Base-by-base conservation (phyloP, 2,329 filamentous ascomycete species). In the Penicillium hesseltinei region DNA sequence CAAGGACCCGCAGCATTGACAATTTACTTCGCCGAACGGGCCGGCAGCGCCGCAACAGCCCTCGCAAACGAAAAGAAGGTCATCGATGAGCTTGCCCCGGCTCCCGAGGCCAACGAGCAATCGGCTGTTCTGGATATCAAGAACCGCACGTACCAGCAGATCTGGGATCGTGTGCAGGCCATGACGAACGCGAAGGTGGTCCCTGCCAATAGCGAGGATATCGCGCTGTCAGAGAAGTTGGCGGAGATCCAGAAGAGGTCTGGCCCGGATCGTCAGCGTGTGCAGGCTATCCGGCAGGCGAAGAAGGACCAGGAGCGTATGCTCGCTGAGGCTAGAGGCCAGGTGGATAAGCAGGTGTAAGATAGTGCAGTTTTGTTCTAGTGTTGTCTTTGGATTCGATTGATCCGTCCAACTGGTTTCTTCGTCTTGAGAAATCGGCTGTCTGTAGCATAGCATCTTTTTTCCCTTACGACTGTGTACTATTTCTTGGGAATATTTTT, bases 251-350 rank as follows among this genome's bases (percentile, higher is more conserved):
- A 66, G 21, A 64, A 66, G 44, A 68, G 72, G 62, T 69, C 74
- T 40, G 71, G 73, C n/a, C 62, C 69, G 52, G 78, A 80, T 65
- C 69, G 74, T 33, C 58, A 68, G 59, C 69, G 73, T 23, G 72
- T 78, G 47, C 66, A 66, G 19, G 67, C 53, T 42, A 75, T 75
- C 53, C 71, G 76, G 11, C 76, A 79, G 63, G 72, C 71, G 35
- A 76, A 76, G 67, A 75, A 75, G 67, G 77, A 78, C 57, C 74
- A 79, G 64, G 74, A 78, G 66, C 70, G 71, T 36, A 75, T 79
- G 67, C 62, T 80, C 62, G 69, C 74, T 60, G 75, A 75, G 58
- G 77, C 78, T 25, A 72, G 73, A 58, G 76, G 75, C 58, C 76
- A 78, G 59, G 71, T 77, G 25, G 76, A 77, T 61, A 76, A 71